Percentiles rank a stretch among this genome's conserved stretches.
Evolutionary conservation across 169 alveolate species (phyloP).

Genomic region (Cryptosporidium ubiquitum): DNA sequence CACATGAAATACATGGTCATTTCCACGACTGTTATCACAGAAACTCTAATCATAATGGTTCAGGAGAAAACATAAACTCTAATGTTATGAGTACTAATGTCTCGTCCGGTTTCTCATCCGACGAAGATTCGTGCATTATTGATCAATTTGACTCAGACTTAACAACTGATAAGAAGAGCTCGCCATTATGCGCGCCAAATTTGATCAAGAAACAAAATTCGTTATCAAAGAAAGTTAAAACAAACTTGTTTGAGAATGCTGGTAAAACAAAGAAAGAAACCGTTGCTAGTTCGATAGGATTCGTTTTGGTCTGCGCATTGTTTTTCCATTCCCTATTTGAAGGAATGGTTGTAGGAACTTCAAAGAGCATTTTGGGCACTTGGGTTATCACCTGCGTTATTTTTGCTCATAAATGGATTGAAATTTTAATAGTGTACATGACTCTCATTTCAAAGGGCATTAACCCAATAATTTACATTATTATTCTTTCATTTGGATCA

Average conservation of each 20-base stretch:
- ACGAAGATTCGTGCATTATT: constrained; percentile 45
- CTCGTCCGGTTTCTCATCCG: constrained; percentile 27
- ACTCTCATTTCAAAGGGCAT: constrained; percentile 35
- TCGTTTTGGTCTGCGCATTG: constrained; percentile 52
- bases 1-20: background rate
- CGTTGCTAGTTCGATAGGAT: background rate
- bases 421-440: constrained; percentile 40
- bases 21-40: background rate
- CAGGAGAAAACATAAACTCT: constrained; percentile 11
- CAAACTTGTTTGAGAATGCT: background rate
- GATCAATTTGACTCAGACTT: background rate
- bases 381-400: constrained; percentile 53
- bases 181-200: background rate
- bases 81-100: constrained; percentile 60
- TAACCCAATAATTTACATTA: constrained; percentile 19
- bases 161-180: background rate
- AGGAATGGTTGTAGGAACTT: constrained; percentile 71
- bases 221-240: background rate
- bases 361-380: constrained; percentile 24
- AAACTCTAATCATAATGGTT: background rate
- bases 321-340: constrained; percentile 68
- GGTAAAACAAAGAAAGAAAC: background rate
- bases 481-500: constrained; percentile 44
- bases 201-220: background rate
- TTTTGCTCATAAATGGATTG: constrained; percentile 75